Evolutionary conservation across 306 rosid genomes (phyloP).

Genomic region (Nissolia schottii): DNA sequence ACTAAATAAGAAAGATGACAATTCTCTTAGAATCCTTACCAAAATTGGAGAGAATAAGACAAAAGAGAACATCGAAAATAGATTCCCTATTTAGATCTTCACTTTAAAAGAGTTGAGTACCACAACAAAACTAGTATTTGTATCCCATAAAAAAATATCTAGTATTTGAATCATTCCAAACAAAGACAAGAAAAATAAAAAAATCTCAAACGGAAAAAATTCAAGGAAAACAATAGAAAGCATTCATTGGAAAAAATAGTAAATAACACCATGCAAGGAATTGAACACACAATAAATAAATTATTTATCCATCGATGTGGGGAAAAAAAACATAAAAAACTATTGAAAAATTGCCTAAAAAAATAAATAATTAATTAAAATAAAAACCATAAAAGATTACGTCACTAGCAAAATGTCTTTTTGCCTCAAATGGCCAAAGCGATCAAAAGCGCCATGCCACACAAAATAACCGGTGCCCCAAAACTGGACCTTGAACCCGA

Average conservation of each 20-base stretch:
- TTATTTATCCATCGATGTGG: background rate
- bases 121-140: no score
- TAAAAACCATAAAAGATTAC: background rate
- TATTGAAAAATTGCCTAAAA: background rate
- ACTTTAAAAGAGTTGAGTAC: no score
- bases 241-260: background rate
- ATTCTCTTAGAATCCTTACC: no score
- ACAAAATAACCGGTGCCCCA: constrained; percentile 30
- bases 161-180: no score
- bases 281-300: background rate
- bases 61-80: no score
- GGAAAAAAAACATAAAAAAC: background rate
- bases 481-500: constrained; percentile 41
- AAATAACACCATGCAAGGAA: background rate
- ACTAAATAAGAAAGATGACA: no score
- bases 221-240: no score
- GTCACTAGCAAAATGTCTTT: background rate
- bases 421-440: constrained; percentile 38
- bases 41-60: no score
- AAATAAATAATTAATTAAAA: background rate
- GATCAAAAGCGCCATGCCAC: constrained; percentile 40
- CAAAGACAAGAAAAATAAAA: no score
- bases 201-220: no score
- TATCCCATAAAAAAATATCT: no score
- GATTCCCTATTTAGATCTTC: no score